Base-by-base conservation (phyloP, 1,284 basidiomycete species). In the Cryptococcus neoformans region DNA sequence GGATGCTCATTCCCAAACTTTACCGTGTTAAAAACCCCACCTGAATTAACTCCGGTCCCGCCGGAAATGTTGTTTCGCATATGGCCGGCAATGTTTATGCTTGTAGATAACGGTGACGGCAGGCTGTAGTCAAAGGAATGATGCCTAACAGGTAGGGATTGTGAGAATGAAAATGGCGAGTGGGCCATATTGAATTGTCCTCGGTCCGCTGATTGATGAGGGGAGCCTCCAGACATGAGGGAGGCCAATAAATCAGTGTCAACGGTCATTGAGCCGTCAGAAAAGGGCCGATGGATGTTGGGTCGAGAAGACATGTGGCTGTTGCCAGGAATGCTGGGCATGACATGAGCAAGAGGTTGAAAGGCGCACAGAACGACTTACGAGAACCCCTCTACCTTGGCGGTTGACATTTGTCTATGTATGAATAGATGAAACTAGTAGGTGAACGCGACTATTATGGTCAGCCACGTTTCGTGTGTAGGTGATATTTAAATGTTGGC, bases 181-280 rank as follows among this genome's bases (percentile, higher is more conserved):
- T 44, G 28, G 49, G 55, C 48, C 34, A 51, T 41, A n/a, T 36
- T 39, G 39, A 39, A 41, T 5, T 51, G 49, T 9, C 10, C 49
- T n/a, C 39, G 11, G 16, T 17, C 16, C 14, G 7, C 34, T 12
- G 49, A 39, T n/a, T 21, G 28, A 17, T 51, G 49, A 12, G 60
- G 63, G 16, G 55, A 48, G 3, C 63, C 48, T 12, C 40, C 40
- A 34, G 57, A 56, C 62, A 68, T 65, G 45, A 70, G 55, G 7
- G 70, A 66, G 10, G 61, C 57, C 44, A 74, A 65, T 7, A 73
- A 62, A 21, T 69, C 64, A 34, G 73, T 73, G 10, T 69, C 68
- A 34, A 75, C 64, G 1, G 71, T 64, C 70, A 73, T 71, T 10
- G 73, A 75, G 0, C 71, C 73, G 48, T 72, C 73, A 0, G 71